Evolutionary conservation across 1,284 basidiomycete genomes (phyloP), one percentile per base, ranked within the genome.

Genomic region (Tilletia caries): DNA sequence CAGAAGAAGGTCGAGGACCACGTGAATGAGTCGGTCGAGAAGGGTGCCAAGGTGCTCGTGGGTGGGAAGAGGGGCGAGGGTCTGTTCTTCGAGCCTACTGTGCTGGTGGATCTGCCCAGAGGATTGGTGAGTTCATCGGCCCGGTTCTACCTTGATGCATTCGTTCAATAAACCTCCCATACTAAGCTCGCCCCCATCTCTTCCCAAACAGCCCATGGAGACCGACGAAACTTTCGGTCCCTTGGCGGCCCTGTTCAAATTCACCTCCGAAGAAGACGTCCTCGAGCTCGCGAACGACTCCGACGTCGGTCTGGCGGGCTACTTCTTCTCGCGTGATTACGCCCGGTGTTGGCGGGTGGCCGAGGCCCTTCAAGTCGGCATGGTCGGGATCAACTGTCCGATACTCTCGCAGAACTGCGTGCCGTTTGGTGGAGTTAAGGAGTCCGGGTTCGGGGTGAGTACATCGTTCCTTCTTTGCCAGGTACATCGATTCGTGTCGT

Each of bases 271-370:
- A 84, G 92, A 93, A 65, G 91, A 98, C 82, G 94, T 95, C 2
- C 86, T 98, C 70, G 87, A 87, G 77, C 85, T 91, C 68, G 95
- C 95, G 37, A 98, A 99, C 84, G 85, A 89, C 75, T 87, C 91
- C 1, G 88, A 91, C 29, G 89, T 92, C 60, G 96, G 96, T 0
- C 87, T 99, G 23, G 94, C 95, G 4, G 81, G 77, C 46, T 82
- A 82, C 78, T 82, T 82, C 54, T 82, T 74, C 78, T 76, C 76
- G 67, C 86, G 91, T 71, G 95, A 98, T 83, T 86, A 95, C 1
- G 91, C 92, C 6, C 86, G 95, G 34, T 91, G 93, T 69, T 98
- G 93, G 92, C 88, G 95, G 60, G 94, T 99, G n/a, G 93, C 94
- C n/a, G 95, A 97, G 85, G 91, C 89, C 71, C 86, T 98, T 60